These are phyloP conservation scores for Monosporascus sp. DNA, from an alignment of 2,329 filamentous ascomycete species.

Conservation along the genomic window DNA sequence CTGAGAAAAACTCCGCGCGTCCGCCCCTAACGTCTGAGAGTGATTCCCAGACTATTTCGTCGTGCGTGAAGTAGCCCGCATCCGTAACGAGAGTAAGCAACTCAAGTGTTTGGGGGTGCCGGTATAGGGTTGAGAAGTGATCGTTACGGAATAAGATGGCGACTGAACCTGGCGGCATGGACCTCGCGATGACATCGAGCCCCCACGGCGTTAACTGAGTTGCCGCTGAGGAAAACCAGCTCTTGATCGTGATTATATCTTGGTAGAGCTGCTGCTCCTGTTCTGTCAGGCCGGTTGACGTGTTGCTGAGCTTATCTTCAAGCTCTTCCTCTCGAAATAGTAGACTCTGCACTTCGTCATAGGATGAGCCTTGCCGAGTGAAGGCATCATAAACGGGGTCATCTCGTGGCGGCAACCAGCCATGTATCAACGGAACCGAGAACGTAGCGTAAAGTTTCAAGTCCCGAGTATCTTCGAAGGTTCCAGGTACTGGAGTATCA, in stretches of 20 bases:
- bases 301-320: conserved; percentile 66
- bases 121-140: conserved; percentile 91
- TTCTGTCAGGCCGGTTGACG: conserved; percentile 54
- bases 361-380: conserved; percentile 70
- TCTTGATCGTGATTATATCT: conserved; percentile 79
- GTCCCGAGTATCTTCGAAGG: conserved; percentile 81
- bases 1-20: conserved; percentile 77
- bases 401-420: conserved; percentile 73
- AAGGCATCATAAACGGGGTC: conserved; percentile 68
- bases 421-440: conserved; percentile 82
- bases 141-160: conserved; percentile 96
- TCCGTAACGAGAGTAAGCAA: conserved; percentile 88
- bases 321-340: conserved; percentile 87
- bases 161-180: conserved; percentile 70
- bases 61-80: conserved; percentile 79
- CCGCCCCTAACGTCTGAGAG: conserved; percentile 84
- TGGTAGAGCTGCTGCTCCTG: conserved; percentile 76
- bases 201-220: conserved; percentile 86
- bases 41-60: conserved; percentile 95
- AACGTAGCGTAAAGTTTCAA: conserved; percentile 92
- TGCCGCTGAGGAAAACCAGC: conserved; percentile 72
- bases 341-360: conserved; percentile 87
- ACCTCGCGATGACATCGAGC: conserved; percentile 66
- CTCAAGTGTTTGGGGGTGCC: conserved; percentile 71
- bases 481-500: conserved; percentile 55